Evolutionary conservation across 164 flowering plant species (phyloP).

Genomic region (Vitis rupestris): DNA sequence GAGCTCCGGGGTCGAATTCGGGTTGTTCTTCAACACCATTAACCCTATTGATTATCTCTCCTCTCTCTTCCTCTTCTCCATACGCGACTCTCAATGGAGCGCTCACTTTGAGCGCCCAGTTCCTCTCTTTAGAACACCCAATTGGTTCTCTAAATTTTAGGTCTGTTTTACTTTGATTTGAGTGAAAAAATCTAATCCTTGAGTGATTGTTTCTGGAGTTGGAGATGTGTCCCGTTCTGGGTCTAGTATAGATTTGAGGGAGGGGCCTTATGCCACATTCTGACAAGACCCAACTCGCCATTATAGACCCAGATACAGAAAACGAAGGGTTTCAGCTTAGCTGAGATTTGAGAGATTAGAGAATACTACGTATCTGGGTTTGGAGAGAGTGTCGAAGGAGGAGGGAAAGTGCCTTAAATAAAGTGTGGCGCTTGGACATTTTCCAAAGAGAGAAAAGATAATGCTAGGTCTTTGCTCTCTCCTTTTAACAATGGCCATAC

Average conservation of each 20-base stretch:
- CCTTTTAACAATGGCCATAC: not conserved
- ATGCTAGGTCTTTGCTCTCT: not conserved
- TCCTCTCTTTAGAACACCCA: constrained; percentile 10
- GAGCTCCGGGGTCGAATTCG: constrained; percentile 53
- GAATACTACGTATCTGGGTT: too few relatives aligned
- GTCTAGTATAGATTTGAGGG: constrained; percentile 17
- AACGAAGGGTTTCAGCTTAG: not conserved
- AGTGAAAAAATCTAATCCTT: constrained; percentile 11
- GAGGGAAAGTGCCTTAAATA: too few relatives aligned
- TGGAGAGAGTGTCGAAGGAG: too few relatives aligned
- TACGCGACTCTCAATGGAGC: constrained; percentile 36
- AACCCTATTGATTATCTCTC: constrained; percentile 11
- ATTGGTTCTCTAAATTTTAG: constrained; percentile 4
- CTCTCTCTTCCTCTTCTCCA: constrained; percentile 10
- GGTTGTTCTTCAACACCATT: constrained; percentile 9
- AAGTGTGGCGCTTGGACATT: too few relatives aligned
- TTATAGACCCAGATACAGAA: constrained; percentile 12
- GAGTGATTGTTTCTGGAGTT: constrained; percentile 3
- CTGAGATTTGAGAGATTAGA: too few relatives aligned
- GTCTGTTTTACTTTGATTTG: constrained; percentile 14
- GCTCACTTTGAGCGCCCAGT: constrained; percentile 50
- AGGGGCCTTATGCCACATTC: constrained; percentile 46
- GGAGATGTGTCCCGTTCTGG: constrained; percentile 19
- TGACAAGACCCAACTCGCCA: constrained; percentile 35
- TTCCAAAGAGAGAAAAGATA: not conserved